These are phyloP conservation scores for Cornus kousa DNA, from an alignment of 148 eudicot species.

Conservation along the genomic window DNA sequence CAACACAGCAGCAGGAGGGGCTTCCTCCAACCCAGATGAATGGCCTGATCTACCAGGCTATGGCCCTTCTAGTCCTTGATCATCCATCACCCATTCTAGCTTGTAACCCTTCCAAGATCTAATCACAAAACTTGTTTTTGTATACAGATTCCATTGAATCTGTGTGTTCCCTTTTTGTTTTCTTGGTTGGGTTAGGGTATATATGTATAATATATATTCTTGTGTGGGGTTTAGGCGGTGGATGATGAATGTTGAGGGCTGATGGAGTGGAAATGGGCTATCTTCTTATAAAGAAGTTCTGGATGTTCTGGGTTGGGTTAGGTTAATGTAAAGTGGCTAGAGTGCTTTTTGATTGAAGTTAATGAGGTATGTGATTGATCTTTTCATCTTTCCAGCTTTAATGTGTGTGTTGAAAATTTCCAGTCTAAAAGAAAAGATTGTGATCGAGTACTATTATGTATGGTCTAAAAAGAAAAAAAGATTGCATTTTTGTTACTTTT, in stretches of 20 bases:
- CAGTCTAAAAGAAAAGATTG: background rate
- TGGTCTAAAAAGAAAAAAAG: too few species aligned
- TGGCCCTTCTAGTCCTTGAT: constrained; percentile 8
- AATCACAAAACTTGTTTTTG: background rate
- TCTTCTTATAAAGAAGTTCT: constrained; percentile 7
- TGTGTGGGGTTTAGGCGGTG: too few species aligned
- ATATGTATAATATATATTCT: background rate
- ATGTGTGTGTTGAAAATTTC: background rate
- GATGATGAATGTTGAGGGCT: too few species aligned
- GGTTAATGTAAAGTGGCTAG: background rate
- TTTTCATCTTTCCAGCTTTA: constrained; percentile 2
- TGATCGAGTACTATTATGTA: too few species aligned
- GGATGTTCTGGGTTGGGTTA: constrained; percentile 17
- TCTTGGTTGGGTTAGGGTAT: background rate
- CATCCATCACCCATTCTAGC: background rate
- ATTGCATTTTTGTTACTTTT: background rate
- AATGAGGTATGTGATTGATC: constrained; percentile 3
- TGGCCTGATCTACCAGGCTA: constrained; percentile 18
- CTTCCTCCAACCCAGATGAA: constrained; percentile 6
- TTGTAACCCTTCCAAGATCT: too few species aligned
- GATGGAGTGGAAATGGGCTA: background rate
- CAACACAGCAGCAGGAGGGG: background rate
- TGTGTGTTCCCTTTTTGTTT: too few species aligned
- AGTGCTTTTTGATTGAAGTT: constrained; percentile 21
- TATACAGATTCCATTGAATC: background rate